These are phyloP conservation scores for Psilocybe cubensis DNA, from an alignment of 768 basidiomycete genomes.

Conservation along the genomic window DNA sequence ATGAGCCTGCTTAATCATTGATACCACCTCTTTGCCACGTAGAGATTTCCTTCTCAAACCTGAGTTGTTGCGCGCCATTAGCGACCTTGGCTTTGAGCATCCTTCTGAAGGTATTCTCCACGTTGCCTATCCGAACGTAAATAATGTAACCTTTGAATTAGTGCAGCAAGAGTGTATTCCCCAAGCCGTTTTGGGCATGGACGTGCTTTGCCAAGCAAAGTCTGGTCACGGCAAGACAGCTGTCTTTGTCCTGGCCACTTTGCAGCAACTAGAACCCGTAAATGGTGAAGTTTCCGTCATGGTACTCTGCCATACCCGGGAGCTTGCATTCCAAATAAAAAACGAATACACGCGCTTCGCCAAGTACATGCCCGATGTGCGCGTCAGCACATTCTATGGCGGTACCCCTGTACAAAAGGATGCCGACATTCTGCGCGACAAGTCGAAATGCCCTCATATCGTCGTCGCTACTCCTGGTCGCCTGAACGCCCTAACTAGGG, in stretches of 20 bases:
- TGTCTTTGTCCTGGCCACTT: conserved; percentile 96
- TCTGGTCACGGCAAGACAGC: conserved; percentile 99
- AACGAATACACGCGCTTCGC: conserved; percentile 99
- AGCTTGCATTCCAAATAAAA: conserved; percentile 99
- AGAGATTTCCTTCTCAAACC: conserved; percentile 99
- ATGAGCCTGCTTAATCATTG: neutral
- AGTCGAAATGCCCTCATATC: conserved; percentile 97
- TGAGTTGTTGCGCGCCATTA: conserved; percentile 95
- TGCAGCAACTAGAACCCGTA: conserved; percentile 98
- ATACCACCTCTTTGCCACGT: conserved; percentile 9
- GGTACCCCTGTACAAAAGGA: conserved; percentile 95
- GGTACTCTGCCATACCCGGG: conserved; percentile 98
- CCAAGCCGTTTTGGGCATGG: conserved; percentile 99
- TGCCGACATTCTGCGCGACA: conserved; percentile 91
- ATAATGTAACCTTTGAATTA: conserved; percentile 32
- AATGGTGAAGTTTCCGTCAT: conserved; percentile 98
- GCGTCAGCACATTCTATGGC: conserved; percentile 97
- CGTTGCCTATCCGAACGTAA: neutral
- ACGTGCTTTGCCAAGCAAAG: conserved; percentile 99
- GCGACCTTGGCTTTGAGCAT: conserved; percentile 99
- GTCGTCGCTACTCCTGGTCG: conserved; percentile 98
- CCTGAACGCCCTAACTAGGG: conserved; percentile 92
- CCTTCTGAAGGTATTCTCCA: conserved; percentile 87
- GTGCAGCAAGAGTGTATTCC: conserved; percentile 99
- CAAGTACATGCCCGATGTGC: conserved; percentile 99